phyloP scores from a whole-genome alignment of 805 yeast species.

The Yarrowia deformans region DNA sequence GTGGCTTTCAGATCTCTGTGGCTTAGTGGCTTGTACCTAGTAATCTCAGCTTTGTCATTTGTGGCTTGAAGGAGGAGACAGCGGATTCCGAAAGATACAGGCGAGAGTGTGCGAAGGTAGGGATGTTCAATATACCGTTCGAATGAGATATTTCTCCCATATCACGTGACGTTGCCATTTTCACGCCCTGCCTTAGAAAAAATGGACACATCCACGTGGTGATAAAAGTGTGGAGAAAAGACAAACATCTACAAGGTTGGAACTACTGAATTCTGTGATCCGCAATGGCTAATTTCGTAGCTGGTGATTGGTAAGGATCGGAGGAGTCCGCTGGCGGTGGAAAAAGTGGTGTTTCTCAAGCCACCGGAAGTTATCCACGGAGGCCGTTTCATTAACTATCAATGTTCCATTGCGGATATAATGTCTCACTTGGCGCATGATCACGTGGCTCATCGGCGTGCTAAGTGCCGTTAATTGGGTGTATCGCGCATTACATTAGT shows the following conservation, averaged over 20 bases:
- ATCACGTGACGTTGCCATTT: not conserved
- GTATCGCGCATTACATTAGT: too few species aligned
- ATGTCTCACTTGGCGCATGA: too few species aligned
- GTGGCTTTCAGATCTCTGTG: conserved; percentile 19
- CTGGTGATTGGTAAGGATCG: not conserved
- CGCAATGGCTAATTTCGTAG: not conserved
- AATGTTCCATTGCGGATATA: too few species aligned
- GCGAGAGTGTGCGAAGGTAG: not conserved
- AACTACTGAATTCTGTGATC: conserved; percentile 1
- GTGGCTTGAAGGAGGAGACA: conserved; percentile 3
- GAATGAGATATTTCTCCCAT: not conserved
- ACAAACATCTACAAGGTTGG: conserved; percentile 13
- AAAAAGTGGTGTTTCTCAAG: not conserved
- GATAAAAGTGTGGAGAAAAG: conserved; percentile 1
- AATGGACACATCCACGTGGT: not conserved
- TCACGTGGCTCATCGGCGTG: too few species aligned
- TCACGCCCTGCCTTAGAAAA: not conserved
- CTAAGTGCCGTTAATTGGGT: too few species aligned
- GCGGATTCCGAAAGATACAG: too few species aligned
- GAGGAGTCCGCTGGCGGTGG: not conserved
- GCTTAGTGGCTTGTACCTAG: conserved; percentile 11
- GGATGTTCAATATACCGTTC: not conserved
- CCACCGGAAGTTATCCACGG: not conserved
- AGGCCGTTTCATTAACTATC: too few species aligned
- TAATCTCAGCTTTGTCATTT: conserved; percentile 5